Evolutionary conservation across 2,329 filamentous ascomycete genomes (phyloP).

Genomic region (Curvularia hawaiiensis): DNA sequence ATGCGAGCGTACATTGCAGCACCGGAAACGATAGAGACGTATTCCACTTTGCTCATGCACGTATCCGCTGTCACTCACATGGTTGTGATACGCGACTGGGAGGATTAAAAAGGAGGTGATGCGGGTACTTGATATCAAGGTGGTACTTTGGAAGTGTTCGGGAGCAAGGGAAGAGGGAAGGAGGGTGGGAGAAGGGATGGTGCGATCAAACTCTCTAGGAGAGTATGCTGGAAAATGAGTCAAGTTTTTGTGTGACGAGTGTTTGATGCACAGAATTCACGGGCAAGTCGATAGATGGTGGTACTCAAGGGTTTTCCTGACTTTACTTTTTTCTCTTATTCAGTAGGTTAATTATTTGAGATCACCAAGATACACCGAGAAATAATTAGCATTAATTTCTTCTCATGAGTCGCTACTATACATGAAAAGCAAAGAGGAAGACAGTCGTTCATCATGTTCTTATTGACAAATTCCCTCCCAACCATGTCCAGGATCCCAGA

Average conservation of each 20-base stretch:
- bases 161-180: not conserved
- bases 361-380: no score
- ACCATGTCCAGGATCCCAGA: no score
- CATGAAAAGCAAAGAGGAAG: no score
- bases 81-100: not conserved
- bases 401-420: no score
- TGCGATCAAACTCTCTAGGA: conserved; percentile 8
- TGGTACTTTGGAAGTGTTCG: not conserved
- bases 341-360: no score
- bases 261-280: not conserved
- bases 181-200: not conserved
- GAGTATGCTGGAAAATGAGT: not conserved
- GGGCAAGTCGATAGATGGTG: not conserved
- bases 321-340: not conserved
- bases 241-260: conserved; percentile 2
- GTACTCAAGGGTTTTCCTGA: not conserved
- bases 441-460: no score
- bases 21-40: not conserved
- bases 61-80: conserved; percentile 16
- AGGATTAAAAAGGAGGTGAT: not conserved
- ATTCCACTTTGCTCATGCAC: not conserved
- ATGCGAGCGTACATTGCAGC: not conserved
- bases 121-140: not conserved
- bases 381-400: no score
- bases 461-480: no score